Evolutionary conservation across 805 yeast species (phyloP).

Genomic region (Wickerhamomyces chambardii): DNA sequence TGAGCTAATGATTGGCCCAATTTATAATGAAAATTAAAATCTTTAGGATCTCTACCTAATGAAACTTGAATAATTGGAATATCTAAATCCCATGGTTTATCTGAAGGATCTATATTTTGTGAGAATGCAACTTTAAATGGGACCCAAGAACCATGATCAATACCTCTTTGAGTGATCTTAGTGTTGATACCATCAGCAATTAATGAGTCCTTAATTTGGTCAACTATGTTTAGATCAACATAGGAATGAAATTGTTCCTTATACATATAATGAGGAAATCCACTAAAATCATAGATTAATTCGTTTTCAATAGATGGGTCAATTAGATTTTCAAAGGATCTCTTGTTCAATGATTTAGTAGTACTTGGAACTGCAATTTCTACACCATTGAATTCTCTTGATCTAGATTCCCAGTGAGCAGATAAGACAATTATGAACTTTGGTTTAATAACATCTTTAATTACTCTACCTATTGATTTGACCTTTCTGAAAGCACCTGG

Average conservation of each 20-base stretch:
- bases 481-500: constrained; percentile 51
- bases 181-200: constrained; percentile 33
- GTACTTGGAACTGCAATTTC: constrained; percentile 43
- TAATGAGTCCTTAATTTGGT: constrained; percentile 33
- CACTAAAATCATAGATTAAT: constrained; percentile 67
- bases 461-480: constrained; percentile 38
- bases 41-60: constrained; percentile 17
- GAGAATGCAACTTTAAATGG: constrained; percentile 68
- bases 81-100: constrained; percentile 18
- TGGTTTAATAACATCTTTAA: constrained; percentile 45
- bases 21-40: constrained; percentile 36
- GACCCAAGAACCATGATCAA: constrained; percentile 83
- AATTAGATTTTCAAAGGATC: too few species aligned
- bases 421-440: constrained; percentile 58
- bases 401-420: constrained; percentile 83
- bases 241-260: constrained; percentile 48
- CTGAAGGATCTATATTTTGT: constrained; percentile 17
- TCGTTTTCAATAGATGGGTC: constrained; percentile 33
- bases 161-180: constrained; percentile 44
- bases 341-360: too few species aligned
- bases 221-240: constrained; percentile 32
- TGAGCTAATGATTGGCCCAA: constrained; percentile 47
- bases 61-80: constrained; percentile 35
- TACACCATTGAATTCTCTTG: constrained; percentile 27
- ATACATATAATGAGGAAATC: constrained; percentile 62